These are phyloP conservation scores for Epichloe aotearoae DNA, from an alignment of 2,329 filamentous ascomycete species.

Conservation along the genomic window DNA sequence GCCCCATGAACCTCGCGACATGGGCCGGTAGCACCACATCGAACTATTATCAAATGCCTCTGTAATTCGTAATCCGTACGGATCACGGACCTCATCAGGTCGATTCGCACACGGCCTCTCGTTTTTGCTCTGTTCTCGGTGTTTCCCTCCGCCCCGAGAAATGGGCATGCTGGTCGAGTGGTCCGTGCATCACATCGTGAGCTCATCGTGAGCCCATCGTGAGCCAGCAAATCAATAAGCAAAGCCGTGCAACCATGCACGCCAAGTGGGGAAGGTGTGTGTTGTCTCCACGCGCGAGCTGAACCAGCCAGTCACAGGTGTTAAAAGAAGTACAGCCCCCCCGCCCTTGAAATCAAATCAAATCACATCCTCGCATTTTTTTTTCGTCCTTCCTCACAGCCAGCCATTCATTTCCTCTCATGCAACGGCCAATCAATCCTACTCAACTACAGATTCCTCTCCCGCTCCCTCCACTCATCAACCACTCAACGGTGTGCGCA, in stretches of 20 bases:
- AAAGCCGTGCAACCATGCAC: slow-evolving; percentile 13
- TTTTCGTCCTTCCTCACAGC: slow-evolving; percentile 24
- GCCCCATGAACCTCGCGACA: not conserved
- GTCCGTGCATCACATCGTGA: slow-evolving; percentile 16
- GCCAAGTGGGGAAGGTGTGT: slow-evolving; percentile 2
- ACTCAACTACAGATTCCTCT: slow-evolving; percentile 12
- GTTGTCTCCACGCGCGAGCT: slow-evolving; percentile 24
- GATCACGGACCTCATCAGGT: not conserved
- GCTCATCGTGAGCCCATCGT: not conserved
- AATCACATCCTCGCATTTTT: slow-evolving; percentile 37
- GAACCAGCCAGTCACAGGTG: slow-evolving; percentile 38
- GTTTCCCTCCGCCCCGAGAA: not conserved
- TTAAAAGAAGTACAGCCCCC: slow-evolving; percentile 27
- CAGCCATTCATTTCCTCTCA: slow-evolving; percentile 18
- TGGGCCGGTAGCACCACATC: not conserved
- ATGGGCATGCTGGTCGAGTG: slow-evolving; percentile 1
- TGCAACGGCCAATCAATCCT: slow-evolving; percentile 35
- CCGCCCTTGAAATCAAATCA: slow-evolving; percentile 26
- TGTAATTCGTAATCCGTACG: no score
- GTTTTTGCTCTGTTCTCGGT: not conserved
- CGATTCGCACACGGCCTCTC: not conserved
- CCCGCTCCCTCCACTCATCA: slow-evolving; percentile 18
- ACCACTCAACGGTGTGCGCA: slow-evolving; percentile 17
- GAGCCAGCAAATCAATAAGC: slow-evolving; percentile 17
- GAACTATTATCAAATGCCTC: not conserved